Base-by-base conservation (phyloP, 2,329 filamentous ascomycete species). In the Neonectria neomacrospora region DNA sequence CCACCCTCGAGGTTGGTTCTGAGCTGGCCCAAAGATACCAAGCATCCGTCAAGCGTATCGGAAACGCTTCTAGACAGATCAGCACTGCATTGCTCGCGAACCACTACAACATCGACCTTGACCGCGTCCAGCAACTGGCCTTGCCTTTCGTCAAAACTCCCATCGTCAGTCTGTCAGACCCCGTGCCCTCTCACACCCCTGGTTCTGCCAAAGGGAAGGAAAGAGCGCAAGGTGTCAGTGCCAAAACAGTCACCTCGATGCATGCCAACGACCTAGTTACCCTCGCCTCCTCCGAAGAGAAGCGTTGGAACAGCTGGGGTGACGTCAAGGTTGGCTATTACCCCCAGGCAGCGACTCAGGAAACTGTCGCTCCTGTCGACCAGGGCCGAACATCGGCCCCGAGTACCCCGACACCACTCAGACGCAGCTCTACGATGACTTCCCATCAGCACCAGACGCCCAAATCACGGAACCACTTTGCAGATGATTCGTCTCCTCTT, bases 1-100 rank as follows among this genome's bases (percentile, higher is more conserved):
- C 87, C 30, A 91, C 93, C 9, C 86, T 99, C 44, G 89, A 92
- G 67, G 88, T 99, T 64, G 90, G 90, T 30, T 89, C 95, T 42
- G 92, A 95, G 76, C 84, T 99, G 65, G 95, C 96, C 12, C 93
- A 97, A 79, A 89, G 96, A 71, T 99, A 97, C 71, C 91, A 97
- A 77, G 93, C 92, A 10, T 94, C 94, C 18, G 90, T 96, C 65
- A 93, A 94, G 78, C 89, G 93, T 26, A 83, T 91, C 54, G 83
- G 85, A n/a, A 87, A 87, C 63, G 83, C 89, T 14, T 86, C 84
- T 26, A 86, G 87, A 51, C 84, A 90, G 69, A 85, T 94, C 47
- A 91, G 92, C 74, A 87, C 88, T 42, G 88, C 89, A 30, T 81
- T 97, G 52, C 83, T 97, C 54, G 87, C 90, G 23, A 94, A 94